phyloP scores from a whole-genome alignment of 2,329 filamentous ascomycete species.

The Polychaeton citri region DNA sequence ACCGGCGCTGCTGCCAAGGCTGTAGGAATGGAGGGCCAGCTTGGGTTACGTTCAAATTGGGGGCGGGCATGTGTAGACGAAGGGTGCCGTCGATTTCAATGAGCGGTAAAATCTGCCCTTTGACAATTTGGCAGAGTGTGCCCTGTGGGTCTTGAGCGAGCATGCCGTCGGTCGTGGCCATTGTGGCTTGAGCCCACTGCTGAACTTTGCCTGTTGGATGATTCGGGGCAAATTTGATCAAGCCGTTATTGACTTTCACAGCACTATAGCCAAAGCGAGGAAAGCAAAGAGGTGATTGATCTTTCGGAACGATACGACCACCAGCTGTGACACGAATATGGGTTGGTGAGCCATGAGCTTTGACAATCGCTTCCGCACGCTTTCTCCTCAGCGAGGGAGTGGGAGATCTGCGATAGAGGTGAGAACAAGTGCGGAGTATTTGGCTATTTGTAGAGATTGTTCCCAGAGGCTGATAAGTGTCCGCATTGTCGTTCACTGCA shows the following conservation, averaged over 20 bases:
- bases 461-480: not conserved
- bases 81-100: conserved; percentile 19
- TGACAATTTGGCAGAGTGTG: conserved; percentile 23
- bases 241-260: conserved; percentile 22
- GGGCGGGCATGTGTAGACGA: conserved; percentile 22
- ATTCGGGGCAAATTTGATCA: conserved; percentile 25
- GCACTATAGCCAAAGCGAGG: conserved; percentile 26
- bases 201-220: conserved; percentile 14
- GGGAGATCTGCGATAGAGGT: conserved; percentile 26
- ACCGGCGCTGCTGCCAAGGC: conserved; percentile 1
- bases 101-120: conserved; percentile 22
- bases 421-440: conserved; percentile 9
- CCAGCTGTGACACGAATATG: conserved; percentile 39
- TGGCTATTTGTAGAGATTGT: conserved; percentile 16
- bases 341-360: conserved; percentile 38
- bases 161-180: conserved; percentile 23
- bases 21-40: conserved; percentile 1
- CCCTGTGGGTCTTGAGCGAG: conserved; percentile 23
- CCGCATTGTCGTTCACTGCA: not conserved
- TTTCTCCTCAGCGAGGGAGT: conserved; percentile 37
- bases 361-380: conserved; percentile 36
- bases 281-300: conserved; percentile 25
- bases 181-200: conserved; percentile 13
- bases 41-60: conserved; percentile 20
- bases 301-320: conserved; percentile 38